Percentiles rank a stretch among this genome's conserved stretches.
These are phyloP conservation scores for Spathaspora girioi DNA, from an alignment of 805 yeast species.

Conservation along the genomic window DNA sequence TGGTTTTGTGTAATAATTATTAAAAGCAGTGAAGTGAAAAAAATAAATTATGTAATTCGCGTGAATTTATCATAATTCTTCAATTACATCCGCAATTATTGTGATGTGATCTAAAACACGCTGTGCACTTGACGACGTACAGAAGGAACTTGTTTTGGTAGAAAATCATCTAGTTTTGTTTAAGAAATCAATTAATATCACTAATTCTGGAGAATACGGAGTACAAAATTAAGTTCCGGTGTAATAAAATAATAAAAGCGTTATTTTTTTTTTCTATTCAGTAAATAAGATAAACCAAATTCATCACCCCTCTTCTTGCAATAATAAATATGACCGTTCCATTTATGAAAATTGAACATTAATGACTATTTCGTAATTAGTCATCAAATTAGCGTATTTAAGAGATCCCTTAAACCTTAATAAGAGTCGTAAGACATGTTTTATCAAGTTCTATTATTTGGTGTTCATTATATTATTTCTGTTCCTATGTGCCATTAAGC, in stretches of 20 bases:
- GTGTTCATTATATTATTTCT: neutral
- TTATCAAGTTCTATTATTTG: neutral
- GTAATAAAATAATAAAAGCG: neutral
- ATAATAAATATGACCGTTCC: no score
- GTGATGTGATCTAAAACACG: neutral
- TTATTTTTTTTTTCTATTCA: no score
- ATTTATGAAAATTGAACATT: no score
- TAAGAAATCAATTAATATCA: no score
- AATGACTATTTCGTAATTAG: neutral
- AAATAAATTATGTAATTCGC: neutral
- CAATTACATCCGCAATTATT: neutral
- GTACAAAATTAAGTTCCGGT: neutral
- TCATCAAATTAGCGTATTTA: neutral
- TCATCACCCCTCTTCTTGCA: neutral
- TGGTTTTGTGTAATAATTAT: neutral
- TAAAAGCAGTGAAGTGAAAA: no score
- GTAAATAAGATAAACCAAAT: neutral
- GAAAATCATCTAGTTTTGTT: neutral
- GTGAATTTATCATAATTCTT: neutral
- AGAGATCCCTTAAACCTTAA: neutral
- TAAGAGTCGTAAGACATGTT: neutral
- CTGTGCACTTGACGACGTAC: neutral
- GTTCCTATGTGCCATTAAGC: neutral
- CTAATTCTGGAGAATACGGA: neutral
- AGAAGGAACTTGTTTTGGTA: neutral